Evolutionary conservation across 164 flowering plant genomes (phyloP).

Genomic region (Hamamelis virginiana): DNA sequence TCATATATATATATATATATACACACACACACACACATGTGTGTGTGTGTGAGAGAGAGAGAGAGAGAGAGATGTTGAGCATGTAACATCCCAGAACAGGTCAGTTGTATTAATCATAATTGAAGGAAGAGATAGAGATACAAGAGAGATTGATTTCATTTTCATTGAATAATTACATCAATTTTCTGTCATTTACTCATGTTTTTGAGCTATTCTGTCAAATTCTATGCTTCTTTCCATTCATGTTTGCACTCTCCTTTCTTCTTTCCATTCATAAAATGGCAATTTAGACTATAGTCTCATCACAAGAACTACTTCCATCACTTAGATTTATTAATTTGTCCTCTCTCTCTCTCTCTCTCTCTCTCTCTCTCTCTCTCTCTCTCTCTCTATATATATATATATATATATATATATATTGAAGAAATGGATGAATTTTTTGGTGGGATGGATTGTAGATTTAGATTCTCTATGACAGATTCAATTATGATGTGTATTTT

Average conservation of each 20-base stretch:
- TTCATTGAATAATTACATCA: neutral
- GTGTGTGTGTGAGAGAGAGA: neutral
- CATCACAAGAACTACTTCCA: no score
- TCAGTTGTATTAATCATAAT: neutral
- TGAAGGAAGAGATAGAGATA: neutral
- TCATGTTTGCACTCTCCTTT: no score
- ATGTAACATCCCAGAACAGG: neutral
- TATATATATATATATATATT: neutral
- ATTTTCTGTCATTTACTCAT: neutral
- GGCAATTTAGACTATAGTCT: no score
- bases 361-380: no score
- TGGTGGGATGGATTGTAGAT: constrained; percentile 35
- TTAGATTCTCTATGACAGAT: constrained; percentile 54
- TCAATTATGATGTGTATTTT: constrained; percentile 78
- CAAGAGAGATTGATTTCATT: neutral
- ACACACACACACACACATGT: neutral
- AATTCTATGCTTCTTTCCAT: no score
- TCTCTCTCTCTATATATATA: no score
- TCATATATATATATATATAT: neutral
- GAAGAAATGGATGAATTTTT: constrained; percentile 50
- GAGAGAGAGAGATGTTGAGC: neutral
- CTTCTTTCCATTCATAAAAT: no score
- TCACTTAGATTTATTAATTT: no score
- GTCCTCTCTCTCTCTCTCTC: no score
- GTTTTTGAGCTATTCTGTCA: no score